These are phyloP conservation scores for Emmonsiellopsis sp. DNA, from an alignment of 2,329 filamentous ascomycete genomes.

Conservation along the genomic window DNA sequence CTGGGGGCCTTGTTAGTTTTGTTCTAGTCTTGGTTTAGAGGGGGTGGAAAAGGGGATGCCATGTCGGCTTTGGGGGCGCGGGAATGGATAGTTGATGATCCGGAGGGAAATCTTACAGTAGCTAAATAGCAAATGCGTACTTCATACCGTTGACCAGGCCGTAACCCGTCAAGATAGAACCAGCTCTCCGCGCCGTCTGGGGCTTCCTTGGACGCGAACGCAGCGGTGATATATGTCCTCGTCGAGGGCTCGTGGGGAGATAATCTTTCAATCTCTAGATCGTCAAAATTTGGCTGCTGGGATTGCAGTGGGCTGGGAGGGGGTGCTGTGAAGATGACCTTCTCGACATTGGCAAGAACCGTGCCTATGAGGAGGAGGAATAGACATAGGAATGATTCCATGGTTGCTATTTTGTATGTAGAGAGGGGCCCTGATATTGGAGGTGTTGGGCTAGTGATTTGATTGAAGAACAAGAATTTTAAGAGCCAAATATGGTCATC, in stretches of 20 bases:
- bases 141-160: conserved; percentile 73
- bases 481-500: too few relatives aligned
- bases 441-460: not conserved
- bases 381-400: not conserved
- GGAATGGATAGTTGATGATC: not conserved
- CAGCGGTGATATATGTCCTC: conserved; percentile 56
- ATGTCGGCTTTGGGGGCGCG: too few relatives aligned
- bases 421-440: conserved; percentile 14
- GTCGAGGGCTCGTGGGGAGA: conserved; percentile 49
- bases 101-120: conserved; percentile 53
- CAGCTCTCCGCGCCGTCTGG: conserved; percentile 60
- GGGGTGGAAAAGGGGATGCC: too few relatives aligned
- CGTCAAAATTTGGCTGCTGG: conserved; percentile 47
- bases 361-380: conserved; percentile 10
- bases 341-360: conserved; percentile 70
- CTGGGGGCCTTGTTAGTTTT: conserved; percentile 36
- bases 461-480: not conserved
- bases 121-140: conserved; percentile 89
- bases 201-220: conserved; percentile 51
- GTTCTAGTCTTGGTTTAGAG: not conserved
- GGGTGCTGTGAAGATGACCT: conserved; percentile 77
- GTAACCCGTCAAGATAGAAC: conserved; percentile 65
- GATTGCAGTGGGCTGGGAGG: conserved; percentile 47
- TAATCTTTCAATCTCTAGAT: conserved; percentile 57
- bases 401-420: not conserved